phyloP scores from a whole-genome alignment of 352 stramenopile species.

The Globisporangium parvum region DNA sequence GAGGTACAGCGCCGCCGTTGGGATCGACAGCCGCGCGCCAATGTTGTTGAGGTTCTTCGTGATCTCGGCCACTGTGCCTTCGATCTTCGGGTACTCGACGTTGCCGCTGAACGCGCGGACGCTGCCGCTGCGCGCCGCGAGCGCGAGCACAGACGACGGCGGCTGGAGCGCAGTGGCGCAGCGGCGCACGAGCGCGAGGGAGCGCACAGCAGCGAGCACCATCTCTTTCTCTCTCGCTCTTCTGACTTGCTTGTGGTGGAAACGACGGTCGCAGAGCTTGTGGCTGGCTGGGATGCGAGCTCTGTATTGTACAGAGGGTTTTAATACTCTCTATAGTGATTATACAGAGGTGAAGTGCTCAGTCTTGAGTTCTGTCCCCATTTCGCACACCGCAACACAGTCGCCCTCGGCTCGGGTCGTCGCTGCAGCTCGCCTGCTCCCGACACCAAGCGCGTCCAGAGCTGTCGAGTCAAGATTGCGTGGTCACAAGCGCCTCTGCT shows the following conservation, averaged over 20 bases:
- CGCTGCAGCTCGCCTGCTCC: too few species aligned
- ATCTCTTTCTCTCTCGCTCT: conserved; percentile 11
- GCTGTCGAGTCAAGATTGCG: too few species aligned
- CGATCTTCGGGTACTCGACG: conserved; percentile 76
- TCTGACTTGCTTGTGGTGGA: neutral
- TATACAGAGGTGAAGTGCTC: too few species aligned
- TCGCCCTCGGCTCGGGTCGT: too few species aligned
- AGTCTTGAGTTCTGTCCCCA: too few species aligned
- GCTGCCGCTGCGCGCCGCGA: neutral
- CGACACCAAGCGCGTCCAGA: too few species aligned
- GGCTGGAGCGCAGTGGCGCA: neutral
- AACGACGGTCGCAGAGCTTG: conserved; percentile 2
- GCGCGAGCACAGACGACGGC: neutral
- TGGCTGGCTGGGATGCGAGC: neutral
- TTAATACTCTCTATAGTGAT: neutral
- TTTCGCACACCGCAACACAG: too few species aligned
- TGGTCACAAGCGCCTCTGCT: too few species aligned
- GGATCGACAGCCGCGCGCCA: conserved; percentile 68
- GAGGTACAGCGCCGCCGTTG: conserved; percentile 73
- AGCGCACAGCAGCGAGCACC: conserved; percentile 15
- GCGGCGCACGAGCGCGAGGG: conserved; percentile 12
- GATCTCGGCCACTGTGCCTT: conserved; percentile 63
- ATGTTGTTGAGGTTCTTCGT: conserved; percentile 67
- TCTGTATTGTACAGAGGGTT: neutral
- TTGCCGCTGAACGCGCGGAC: conserved; percentile 71